Conservation (phyloP, 2,329 filamentous ascomycete genomes). For the Alternaria ethzedia region DNA sequence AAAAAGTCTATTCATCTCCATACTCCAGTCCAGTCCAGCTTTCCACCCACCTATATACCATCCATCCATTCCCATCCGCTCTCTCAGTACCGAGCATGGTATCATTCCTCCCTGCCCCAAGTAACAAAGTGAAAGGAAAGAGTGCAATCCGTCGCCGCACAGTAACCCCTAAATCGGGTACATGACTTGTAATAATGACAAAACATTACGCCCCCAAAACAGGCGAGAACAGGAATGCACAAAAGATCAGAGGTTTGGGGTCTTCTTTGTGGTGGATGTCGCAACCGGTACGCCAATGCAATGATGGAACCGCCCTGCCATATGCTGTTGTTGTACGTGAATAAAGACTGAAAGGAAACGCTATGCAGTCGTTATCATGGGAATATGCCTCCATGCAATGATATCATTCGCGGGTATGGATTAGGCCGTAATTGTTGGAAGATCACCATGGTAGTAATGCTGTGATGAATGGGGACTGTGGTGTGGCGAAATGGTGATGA, state of each 20-base stretch:
- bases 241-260: conserved; percentile 6
- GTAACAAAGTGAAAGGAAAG: conserved; percentile 7
- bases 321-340: conserved; percentile 33
- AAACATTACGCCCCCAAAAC: conserved; percentile 25
- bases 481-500: not conserved
- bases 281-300: conserved; percentile 18
- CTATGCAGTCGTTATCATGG: conserved; percentile 48
- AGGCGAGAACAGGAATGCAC: conserved; percentile 7
- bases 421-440: conserved; percentile 14
- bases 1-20: not conserved
- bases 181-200: conserved; percentile 9
- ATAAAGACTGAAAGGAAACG: conserved; percentile 33
- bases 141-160: conserved; percentile 1
- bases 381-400: conserved; percentile 28
- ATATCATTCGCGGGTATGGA: conserved; percentile 12
- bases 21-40: not conserved
- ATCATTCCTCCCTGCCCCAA: not conserved
- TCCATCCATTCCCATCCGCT: not conserved
- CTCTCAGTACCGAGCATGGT: not conserved
- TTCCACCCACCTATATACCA: not conserved
- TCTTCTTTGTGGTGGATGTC: not conserved
- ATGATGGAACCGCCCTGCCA: conserved; percentile 19
- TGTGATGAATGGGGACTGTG: not conserved
- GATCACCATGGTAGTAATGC: conserved; percentile 5
- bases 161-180: not conserved